Evolutionary conservation across 441 rosid species (phyloP).

Genomic region (Cnidoscolus chayamansa): DNA sequence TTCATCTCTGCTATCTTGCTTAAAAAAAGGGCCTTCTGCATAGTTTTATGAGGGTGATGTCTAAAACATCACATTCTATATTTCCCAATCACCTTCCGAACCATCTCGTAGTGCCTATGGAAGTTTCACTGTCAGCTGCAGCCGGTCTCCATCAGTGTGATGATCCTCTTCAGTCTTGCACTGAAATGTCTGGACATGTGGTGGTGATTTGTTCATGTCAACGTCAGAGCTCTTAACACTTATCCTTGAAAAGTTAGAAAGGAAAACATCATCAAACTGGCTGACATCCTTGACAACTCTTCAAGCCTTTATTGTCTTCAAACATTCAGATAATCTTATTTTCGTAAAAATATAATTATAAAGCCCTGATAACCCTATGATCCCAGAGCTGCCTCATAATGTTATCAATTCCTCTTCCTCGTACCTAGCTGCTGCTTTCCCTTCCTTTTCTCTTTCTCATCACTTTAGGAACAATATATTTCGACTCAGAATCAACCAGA

Average conservation of each 20-base stretch:
- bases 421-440: not conserved
- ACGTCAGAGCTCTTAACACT: not conserved
- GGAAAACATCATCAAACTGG: not conserved
- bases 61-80: not conserved
- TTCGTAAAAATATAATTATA: not conserved
- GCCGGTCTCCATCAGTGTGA: not conserved
- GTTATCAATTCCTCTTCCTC: not conserved
- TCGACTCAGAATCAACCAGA: not conserved
- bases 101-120: not conserved
- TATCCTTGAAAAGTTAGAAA: not conserved
- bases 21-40: not conserved
- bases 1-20: not conserved
- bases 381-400: not conserved
- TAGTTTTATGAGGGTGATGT: not conserved
- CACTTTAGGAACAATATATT: not conserved
- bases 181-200: not conserved
- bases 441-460: not conserved
- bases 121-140: not conserved
- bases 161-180: not conserved
- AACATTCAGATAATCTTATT: not conserved
- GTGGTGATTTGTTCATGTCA: not conserved
- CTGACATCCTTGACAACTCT: not conserved
- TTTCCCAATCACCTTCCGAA: not conserved
- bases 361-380: not conserved
- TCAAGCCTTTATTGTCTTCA: not conserved